These are phyloP conservation scores for Backusella mclennaniae DNA, from an alignment of 192 early-diverging fungal genomes.

Conservation along the genomic window DNA sequence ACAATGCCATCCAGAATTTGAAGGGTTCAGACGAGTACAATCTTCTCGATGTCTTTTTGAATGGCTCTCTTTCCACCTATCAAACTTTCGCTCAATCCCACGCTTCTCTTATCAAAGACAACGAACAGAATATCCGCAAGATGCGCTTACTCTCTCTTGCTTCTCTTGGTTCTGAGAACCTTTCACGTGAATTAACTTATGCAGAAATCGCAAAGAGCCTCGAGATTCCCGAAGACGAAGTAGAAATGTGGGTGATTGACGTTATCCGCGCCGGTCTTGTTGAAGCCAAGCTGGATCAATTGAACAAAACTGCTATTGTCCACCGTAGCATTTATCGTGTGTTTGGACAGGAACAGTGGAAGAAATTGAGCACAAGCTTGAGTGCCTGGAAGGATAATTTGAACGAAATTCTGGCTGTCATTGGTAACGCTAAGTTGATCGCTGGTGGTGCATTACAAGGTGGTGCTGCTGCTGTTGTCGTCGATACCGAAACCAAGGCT, in stretches of 20 bases:
- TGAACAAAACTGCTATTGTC: constrained; percentile 75
- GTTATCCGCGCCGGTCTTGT: constrained; percentile 89
- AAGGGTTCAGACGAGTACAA: constrained; percentile 58
- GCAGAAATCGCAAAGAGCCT: constrained; percentile 70
- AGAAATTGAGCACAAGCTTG: constrained; percentile 63
- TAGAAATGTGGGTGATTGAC: constrained; percentile 96
- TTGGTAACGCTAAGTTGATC: constrained; percentile 82
- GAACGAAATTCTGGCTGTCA: constrained; percentile 78
- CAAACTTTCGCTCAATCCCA: constrained; percentile 58
- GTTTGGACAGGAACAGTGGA: constrained; percentile 85
- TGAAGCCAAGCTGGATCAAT: constrained; percentile 94
- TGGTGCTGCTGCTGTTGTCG: constrained; percentile 24
- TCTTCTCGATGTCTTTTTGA: constrained; percentile 68
- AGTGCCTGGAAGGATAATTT: constrained; percentile 80
- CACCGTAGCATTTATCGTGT: constrained; percentile 82
- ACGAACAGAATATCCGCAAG: constrained; percentile 68
- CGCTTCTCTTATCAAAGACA: constrained; percentile 48
- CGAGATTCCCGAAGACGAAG: constrained; percentile 72
- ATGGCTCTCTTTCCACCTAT: constrained; percentile 65
- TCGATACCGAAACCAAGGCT: constrained; percentile 9
- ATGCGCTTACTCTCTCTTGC: constrained; percentile 86
- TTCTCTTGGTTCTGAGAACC: constrained; percentile 67
- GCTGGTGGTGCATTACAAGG: constrained; percentile 37
- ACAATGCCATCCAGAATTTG: constrained; percentile 63
- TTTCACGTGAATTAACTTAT: constrained; percentile 72